These are phyloP conservation scores for Lachnellula suecica DNA, from an alignment of 2,329 filamentous ascomycete species.

Conservation along the genomic window DNA sequence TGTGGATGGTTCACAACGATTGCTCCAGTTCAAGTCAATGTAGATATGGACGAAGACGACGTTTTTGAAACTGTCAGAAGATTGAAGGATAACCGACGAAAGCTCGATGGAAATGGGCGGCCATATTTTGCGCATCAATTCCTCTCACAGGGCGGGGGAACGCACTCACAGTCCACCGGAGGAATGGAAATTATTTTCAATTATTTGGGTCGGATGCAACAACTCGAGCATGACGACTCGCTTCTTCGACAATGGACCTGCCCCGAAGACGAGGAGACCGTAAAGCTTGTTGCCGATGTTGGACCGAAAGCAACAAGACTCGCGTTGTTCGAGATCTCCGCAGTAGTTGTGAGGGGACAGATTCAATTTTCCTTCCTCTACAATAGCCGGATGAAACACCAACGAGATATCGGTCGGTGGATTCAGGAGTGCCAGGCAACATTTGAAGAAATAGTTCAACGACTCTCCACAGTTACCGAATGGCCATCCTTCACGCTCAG, in stretches of 20 bases:
- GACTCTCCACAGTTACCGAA: background rate
- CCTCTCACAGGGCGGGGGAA: constrained; percentile 28
- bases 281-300: constrained; percentile 10
- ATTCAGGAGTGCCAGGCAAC: constrained; percentile 4
- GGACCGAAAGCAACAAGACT: constrained; percentile 6
- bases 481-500: constrained; percentile 4
- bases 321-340: constrained; percentile 15
- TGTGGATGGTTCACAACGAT: constrained; percentile 47
- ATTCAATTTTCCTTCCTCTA: constrained; percentile 16
- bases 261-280: background rate
- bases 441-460: constrained; percentile 17
- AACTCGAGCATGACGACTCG: constrained; percentile 39
- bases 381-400: constrained; percentile 9
- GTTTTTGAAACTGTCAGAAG: constrained; percentile 14
- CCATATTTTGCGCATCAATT: constrained; percentile 38
- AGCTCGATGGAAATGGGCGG: constrained; percentile 35
- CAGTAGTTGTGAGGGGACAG: constrained; percentile 4
- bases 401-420: constrained; percentile 10
- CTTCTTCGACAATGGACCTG: constrained; percentile 21
- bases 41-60: background rate
- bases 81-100: constrained; percentile 37
- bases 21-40: constrained; percentile 29
- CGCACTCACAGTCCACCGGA: constrained; percentile 34
- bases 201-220: constrained; percentile 45
- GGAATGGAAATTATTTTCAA: constrained; percentile 48